Evolutionary conservation across 2,329 filamentous ascomycete genomes (phyloP), one percentile per base, ranked within the genome.

Genomic region (Alternaria sp.): DNA sequence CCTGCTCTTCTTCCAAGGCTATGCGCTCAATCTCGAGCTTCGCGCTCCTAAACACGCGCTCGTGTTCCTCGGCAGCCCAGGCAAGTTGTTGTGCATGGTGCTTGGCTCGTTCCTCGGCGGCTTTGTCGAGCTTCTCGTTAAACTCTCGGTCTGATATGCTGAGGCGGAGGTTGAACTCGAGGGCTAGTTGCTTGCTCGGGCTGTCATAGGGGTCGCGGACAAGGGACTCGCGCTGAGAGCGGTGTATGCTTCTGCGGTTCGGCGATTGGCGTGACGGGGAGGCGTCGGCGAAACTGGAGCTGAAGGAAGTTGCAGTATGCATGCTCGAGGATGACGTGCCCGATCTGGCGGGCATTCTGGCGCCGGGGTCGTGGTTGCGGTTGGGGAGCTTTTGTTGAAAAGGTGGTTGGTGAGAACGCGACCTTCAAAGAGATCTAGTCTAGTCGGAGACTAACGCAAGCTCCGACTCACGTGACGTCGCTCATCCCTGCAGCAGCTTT

Each of bases 31-130:
- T 69, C 18, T 83, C 84, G 20, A 83, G 80, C 69, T 87, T 83
- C 4, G 87, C 87, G 51, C 84, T 82, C 54, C 82, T 79, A 46
- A 83, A 84, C 11, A 94, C 85, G 28, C 86, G 84, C 38, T 91
- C 86, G 74, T 93, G 91, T 71, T 90, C 86, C 14, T 83, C 83
- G 50, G 87, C 87, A 4, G 90, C 90, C 48, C 86, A 85, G 46
- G 86, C 86, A 16, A 94, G 84, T 14, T 90, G 90, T 67, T 88
- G 85, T 59, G 85, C 84, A 73, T 92, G 90, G 57, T 82, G 83
- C 51, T 85, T 81, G 72, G 89, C 88, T 34, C 85, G 86, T 64
- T 91, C 88, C 36, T 86, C 84, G 32, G 86, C 84, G 53, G 88
- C 85, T 41, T 82, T 82, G 60, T 93, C 89, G 28, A 92, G 85